Evolutionary conservation across 148 eudicot genomes (phyloP).

Genomic region (Cornus kousa): DNA sequence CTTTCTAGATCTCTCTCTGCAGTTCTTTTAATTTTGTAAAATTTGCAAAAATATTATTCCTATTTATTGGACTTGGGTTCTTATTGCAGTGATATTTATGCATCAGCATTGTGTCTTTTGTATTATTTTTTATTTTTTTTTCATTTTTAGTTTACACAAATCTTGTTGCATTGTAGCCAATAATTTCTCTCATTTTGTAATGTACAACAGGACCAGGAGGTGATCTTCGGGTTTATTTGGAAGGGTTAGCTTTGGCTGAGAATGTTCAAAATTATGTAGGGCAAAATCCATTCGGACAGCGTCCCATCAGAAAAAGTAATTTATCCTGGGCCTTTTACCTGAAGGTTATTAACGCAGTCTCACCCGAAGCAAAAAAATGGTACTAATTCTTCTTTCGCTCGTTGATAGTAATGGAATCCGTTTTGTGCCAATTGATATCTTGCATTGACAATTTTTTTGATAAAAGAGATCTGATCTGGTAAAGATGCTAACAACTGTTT

Average conservation of each 20-base stretch:
- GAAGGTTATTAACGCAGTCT: slow-evolving; percentile 30
- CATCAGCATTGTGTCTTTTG: not conserved
- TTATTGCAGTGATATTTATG: not conserved
- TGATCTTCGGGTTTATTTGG: slow-evolving; percentile 62
- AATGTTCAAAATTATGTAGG: slow-evolving; percentile 58
- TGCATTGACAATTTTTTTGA: no score
- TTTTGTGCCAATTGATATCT: no score
- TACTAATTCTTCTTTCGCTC: not conserved
- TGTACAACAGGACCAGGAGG: slow-evolving; percentile 56
- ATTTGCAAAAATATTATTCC: not conserved
- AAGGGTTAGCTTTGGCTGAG: slow-evolving; percentile 48
- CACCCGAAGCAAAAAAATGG: slow-evolving; percentile 9
- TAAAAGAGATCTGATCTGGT: no score
- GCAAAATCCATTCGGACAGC: slow-evolving; percentile 72
- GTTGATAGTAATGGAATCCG: no score
- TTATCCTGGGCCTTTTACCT: slow-evolving; percentile 54
- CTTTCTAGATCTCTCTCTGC: not conserved
- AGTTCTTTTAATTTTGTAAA: not conserved
- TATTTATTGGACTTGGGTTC: not conserved
- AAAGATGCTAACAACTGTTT: no score
- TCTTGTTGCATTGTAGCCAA: not conserved
- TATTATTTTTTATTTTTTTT: not conserved
- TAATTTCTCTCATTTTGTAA: not conserved
- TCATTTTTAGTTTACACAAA: not conserved
- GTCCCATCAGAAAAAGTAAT: slow-evolving; percentile 44